phyloP scores from a whole-genome alignment of 176 grass and related monocot genomes.

The Triticum urartu region DNA sequence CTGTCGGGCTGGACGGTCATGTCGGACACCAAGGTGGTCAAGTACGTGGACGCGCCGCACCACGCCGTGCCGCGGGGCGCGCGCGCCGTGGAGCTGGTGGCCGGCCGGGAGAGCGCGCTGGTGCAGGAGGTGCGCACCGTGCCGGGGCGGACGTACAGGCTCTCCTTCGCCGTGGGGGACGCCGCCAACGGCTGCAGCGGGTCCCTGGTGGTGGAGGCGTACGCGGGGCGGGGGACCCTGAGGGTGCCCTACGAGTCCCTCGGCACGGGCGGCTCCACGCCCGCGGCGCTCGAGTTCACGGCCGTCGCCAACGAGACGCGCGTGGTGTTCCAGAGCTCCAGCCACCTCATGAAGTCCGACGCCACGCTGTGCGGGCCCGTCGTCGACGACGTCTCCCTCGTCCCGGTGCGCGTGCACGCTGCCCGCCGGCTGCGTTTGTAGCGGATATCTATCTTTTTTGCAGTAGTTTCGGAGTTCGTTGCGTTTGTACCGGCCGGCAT shows the following conservation, averaged over 20 bases:
- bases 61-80: slow-evolving; percentile 44
- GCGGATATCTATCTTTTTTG: too few relatives aligned
- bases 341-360: slow-evolving; percentile 39
- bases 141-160: slow-evolving; percentile 29
- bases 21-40: slow-evolving; percentile 49
- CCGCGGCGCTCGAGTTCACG: slow-evolving; percentile 37
- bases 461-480: too few relatives aligned
- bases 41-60: slow-evolving; percentile 58
- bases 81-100: slow-evolving; percentile 58
- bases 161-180: slow-evolving; percentile 57
- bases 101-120: slow-evolving; percentile 52
- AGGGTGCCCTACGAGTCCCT: slow-evolving; percentile 35
- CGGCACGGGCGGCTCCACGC: slow-evolving; percentile 35
- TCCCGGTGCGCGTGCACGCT: too few relatives aligned
- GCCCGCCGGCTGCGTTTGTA: too few relatives aligned
- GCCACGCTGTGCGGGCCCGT: slow-evolving; percentile 13
- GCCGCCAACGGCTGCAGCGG: slow-evolving; percentile 30
- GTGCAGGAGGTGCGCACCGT: slow-evolving; percentile 44
- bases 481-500: too few relatives aligned
- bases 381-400: too few relatives aligned
- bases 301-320: slow-evolving; percentile 29
- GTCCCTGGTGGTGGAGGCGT: slow-evolving; percentile 36
- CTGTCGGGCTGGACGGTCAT: slow-evolving; percentile 51
- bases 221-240: slow-evolving; percentile 27
- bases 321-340: slow-evolving; percentile 46